Base-by-base conservation (phyloP, 2,329 filamentous ascomycete species). In the Xylariaceae sp. region DNA sequence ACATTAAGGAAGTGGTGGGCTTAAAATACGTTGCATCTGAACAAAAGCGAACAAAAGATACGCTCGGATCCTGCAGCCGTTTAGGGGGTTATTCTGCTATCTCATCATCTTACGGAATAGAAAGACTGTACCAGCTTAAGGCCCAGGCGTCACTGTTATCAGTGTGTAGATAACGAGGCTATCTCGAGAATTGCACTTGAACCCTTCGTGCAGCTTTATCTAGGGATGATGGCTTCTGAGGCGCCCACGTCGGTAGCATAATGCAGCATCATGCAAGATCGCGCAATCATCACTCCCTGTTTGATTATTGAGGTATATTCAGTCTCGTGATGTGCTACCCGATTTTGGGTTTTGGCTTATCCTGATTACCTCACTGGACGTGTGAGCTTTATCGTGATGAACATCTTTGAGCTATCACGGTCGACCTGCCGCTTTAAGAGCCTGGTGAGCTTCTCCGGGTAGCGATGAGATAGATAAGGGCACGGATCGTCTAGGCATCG, bases 351-450 rank as follows among this genome's bases (percentile, higher is more conserved):
- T 16, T 15, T 10, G 23, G 32, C 50, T 41, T 37, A 50, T 53
- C 36, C 24, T 23, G n/a, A n/a, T 16, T n/a, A 20, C n/a, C 32
- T 24, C 42, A 44, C 24, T 21, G 27, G 43, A 36, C 32, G 26
- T 44, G 21, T 39, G 43, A 30, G 27, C 49, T 37, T 49, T 49
- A 53, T 48, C 49, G 26, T 24, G 44, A 53, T 53, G n/a, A 48
- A 30, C 43, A 44, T 6, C 35, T n/a, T 42, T 48, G 27, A 44
- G 33, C 32, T 35, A n/a, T 26, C 8, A 36, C 30, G 15, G 8
- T 44, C 27, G 44, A 46, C 54, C 54, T 53, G 44, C 50, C 41
- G 24, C 41, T 54, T 57, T 53, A 54, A 57, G 45, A 13, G 54
- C 33, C 37, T 32, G 36, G 49, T 29, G 27, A 39, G 18, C n/a